Percentiles rank a stretch among this genome's conserved stretches.
Conservation (phyloP, 768 basidiomycete genomes). For the Russula dissimulans region DNA sequence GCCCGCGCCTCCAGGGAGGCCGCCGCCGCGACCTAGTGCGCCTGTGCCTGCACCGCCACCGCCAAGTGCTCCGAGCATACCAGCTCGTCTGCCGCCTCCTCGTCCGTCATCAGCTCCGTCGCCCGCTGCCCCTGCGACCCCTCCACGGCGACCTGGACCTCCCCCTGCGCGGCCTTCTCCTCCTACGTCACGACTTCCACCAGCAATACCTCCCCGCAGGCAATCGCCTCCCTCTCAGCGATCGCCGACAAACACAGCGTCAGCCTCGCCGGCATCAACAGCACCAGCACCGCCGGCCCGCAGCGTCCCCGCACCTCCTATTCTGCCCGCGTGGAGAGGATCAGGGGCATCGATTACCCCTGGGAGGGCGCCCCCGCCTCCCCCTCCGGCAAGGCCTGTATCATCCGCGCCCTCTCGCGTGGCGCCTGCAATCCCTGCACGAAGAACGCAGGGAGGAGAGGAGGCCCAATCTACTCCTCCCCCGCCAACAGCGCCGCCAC, state of each 20-base stretch:
- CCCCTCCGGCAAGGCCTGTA: slow-evolving; percentile 13
- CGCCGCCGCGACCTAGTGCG: slow-evolving; percentile 12
- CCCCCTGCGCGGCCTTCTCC: slow-evolving; percentile 28
- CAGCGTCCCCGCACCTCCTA: background rate
- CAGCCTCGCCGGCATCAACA: background rate
- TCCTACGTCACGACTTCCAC: slow-evolving; percentile 17
- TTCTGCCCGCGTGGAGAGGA: slow-evolving; percentile 17
- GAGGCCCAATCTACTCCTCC: background rate
- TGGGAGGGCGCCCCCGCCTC: slow-evolving; percentile 15
- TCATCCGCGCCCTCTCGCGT: slow-evolving; percentile 16
- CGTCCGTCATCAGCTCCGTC: slow-evolving; percentile 24
- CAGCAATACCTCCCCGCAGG: slow-evolving; percentile 20
- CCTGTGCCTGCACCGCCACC: slow-evolving; percentile 18
- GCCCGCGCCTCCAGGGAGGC: slow-evolving; percentile 25
- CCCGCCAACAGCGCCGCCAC: slow-evolving; percentile 17
- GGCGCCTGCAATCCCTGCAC: slow-evolving; percentile 6
- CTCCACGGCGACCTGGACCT: slow-evolving; percentile 31
- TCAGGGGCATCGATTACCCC: slow-evolving; percentile 5
- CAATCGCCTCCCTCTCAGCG: slow-evolving; percentile 21
- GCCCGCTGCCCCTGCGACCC: slow-evolving; percentile 26
- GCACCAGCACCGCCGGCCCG: slow-evolving; percentile 18
- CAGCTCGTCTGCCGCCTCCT: slow-evolving; percentile 22
- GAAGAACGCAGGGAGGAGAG: background rate
- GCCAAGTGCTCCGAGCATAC: slow-evolving; percentile 20
- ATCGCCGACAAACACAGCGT: background rate